Base-by-base conservation (phyloP, 2,329 filamentous ascomycete genomes). In the Coniella lustricola region DNA sequence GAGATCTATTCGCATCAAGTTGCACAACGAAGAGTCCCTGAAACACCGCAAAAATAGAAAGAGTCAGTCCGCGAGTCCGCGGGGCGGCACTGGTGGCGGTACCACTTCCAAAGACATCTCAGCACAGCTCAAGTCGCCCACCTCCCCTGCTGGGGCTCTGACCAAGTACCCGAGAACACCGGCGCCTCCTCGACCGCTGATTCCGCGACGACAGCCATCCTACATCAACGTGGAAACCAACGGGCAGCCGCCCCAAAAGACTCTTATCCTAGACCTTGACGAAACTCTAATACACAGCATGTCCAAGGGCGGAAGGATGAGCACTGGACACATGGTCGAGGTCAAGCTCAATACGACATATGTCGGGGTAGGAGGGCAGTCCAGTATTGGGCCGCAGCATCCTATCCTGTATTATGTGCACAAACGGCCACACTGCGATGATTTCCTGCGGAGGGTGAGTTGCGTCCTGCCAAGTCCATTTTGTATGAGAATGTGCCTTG, bases 401-500 rank as follows among this genome's bases (percentile, higher is more conserved):
- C 93, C 93, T 1, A 97, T 98, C 57, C 70, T 98, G 53, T 98
- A 98, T 72, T 98, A 96, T 73, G 93, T 98, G 44, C 93, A 98
- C 71, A 97, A 98, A 69, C 84, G 93, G 55, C 93, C 93, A 32
- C 85, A 93, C 64, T 98, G 93, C 66, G 93, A 98, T 66, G 91
- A 97, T 58, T 98, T 98, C 62, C 69, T 98, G 61, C 85, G 90
- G 60, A 88, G 86, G 71, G 82, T 85, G 67, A 69, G 72, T 49
- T 17, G 29, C 29, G 10, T 42, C 20, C 29, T 16, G 16, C 10
- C 40, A 32, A 16, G n/a, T 22, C 38, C 35, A n/a, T 13, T 13
- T n/a, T 14, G 44, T 14, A 10, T 14, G 13, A 16, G 7, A 8
- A 12, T 32, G 17, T 20, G 44, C 25, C 7, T 37, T 16, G 41